A percentile compares a stretch with the other conserved stretches of the same genome.
These are phyloP conservation scores for Cercospora sp. DNA, from an alignment of 2,329 filamentous ascomycete genomes.

Conservation along the genomic window DNA sequence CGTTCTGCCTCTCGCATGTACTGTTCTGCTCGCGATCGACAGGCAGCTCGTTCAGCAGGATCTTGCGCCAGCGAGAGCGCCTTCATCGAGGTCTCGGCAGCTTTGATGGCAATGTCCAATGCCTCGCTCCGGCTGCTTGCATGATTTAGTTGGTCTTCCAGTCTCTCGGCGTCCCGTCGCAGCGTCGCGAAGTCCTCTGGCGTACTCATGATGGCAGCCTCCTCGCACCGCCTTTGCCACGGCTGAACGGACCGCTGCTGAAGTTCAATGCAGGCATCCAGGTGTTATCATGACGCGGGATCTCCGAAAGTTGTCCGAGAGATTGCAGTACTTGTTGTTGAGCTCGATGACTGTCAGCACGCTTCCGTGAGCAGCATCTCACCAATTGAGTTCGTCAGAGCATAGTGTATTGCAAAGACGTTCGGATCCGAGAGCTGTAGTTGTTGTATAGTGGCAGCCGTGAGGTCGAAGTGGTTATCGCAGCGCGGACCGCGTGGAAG, in stretches of 20 bases:
- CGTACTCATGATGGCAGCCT: not conserved
- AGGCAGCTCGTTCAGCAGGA: conserved; percentile 66
- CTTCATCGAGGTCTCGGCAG: conserved; percentile 79
- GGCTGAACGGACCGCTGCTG: not conserved
- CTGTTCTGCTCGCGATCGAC: conserved; percentile 65
- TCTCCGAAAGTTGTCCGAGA: not conserved
- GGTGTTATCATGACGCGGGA: not conserved
- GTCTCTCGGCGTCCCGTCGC: conserved; percentile 28
- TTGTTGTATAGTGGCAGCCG: not conserved
- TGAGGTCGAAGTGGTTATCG: not conserved
- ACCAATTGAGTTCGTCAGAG: not conserved
- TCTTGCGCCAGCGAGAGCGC: conserved; percentile 64
- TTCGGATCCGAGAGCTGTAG: not conserved
- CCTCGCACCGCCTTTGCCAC: not conserved
- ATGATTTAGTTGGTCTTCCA: conserved; percentile 26
- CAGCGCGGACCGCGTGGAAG: not conserved
- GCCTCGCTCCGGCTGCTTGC: conserved; percentile 55
- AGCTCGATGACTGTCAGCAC: not conserved
- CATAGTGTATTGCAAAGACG: not conserved
- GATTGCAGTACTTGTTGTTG: not conserved
- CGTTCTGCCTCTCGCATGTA: conserved; percentile 71
- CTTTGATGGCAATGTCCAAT: conserved; percentile 71
- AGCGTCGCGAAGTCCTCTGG: conserved; percentile 24
- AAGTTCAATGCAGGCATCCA: not conserved
- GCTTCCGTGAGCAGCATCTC: not conserved